Conservation (phyloP, 2,329 filamentous ascomycete species). For the Neurospora sp. region DNA sequence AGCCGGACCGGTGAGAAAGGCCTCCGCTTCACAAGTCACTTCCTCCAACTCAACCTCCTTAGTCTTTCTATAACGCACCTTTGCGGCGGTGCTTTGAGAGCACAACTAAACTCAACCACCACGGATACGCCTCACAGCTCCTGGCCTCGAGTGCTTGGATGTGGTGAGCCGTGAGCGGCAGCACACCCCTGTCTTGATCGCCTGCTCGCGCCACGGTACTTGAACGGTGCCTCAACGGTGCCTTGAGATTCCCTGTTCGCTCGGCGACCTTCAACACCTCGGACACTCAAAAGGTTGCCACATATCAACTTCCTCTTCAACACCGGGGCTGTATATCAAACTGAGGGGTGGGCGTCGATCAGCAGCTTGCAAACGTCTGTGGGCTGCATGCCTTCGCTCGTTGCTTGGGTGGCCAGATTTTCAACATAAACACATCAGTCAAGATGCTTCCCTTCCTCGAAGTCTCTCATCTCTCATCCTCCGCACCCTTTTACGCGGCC, state of each 20-base stretch:
- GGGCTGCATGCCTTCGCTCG: neutral
- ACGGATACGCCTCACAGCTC: neutral
- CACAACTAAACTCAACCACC: neutral
- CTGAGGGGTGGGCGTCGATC: neutral
- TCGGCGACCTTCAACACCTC: neutral
- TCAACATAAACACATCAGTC: conserved; percentile 5
- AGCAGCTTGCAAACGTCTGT: neutral
- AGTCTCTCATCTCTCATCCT: conserved; percentile 68
- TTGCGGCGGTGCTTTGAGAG: neutral
- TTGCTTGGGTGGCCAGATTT: neutral
- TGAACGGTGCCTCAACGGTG: neutral
- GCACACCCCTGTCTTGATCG: neutral
- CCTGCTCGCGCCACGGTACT: neutral
- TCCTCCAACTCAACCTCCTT: neutral
- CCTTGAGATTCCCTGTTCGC: neutral
- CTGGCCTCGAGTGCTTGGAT: neutral
- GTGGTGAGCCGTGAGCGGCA: neutral
- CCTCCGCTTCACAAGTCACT: neutral
- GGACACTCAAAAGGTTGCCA: neutral
- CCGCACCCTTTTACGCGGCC: conserved; percentile 75
- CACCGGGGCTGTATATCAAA: neutral
- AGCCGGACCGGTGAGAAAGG: neutral
- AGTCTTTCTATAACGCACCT: neutral
- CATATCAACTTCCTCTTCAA: neutral
- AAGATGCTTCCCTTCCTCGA: conserved; percentile 40